Percentiles rank a stretch among this genome's conserved stretches.
These are phyloP conservation scores for Hortiboletus rubellus DNA, from an alignment of 1,284 basidiomycete genomes.

Conservation along the genomic window DNA sequence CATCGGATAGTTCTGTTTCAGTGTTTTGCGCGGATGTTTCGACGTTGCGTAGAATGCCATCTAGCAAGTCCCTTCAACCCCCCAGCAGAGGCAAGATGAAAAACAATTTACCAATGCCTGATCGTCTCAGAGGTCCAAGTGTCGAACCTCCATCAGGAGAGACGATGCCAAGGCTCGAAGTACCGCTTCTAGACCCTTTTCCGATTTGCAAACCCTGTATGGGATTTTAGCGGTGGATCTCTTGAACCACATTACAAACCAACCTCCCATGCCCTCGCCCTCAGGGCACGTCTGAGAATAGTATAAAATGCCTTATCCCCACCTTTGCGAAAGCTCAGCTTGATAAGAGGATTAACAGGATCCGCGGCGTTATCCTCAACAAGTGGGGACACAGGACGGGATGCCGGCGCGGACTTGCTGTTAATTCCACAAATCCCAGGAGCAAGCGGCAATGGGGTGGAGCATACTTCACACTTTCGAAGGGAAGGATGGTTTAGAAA, in stretches of 20 bases:
- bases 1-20: constrained; percentile 71
- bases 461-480: constrained; percentile 85
- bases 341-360: constrained; percentile 48
- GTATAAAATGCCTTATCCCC: constrained; percentile 87
- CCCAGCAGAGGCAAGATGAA: not conserved
- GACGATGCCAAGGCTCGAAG: constrained; percentile 20
- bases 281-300: constrained; percentile 73
- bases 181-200: constrained; percentile 23
- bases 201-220: constrained; percentile 30
- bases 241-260: constrained; percentile 20
- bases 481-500: constrained; percentile 87
- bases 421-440: constrained; percentile 23
- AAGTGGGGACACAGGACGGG: constrained; percentile 55
- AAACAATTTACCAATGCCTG: constrained; percentile 29
- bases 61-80: constrained; percentile 41
- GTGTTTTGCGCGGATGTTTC: constrained; percentile 66
- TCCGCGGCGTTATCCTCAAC: constrained; percentile 37
- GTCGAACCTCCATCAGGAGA: constrained; percentile 21
- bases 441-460: constrained; percentile 55
- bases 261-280: constrained; percentile 83
- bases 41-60: constrained; percentile 77
- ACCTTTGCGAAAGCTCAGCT: constrained; percentile 88
- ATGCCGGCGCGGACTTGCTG: constrained; percentile 61
- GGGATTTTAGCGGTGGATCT: constrained; percentile 9
- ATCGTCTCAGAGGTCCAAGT: constrained; percentile 20